These are phyloP conservation scores for Penicillium sclerotigenum DNA, from an alignment of 2,329 filamentous ascomycete species.

Conservation along the genomic window DNA sequence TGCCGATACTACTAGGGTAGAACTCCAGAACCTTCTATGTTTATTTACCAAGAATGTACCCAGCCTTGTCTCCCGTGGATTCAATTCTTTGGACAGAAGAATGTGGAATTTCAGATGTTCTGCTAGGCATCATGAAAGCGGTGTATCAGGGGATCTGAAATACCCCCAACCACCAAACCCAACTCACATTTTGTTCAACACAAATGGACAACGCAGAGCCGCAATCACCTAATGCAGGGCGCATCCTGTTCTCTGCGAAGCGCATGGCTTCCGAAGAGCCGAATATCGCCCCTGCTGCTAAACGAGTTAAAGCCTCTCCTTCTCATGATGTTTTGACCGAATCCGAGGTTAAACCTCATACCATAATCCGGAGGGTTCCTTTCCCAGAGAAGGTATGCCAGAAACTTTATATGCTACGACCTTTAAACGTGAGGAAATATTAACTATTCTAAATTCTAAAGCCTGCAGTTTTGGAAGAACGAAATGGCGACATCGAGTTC, in stretches of 20 bases:
- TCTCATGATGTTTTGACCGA: neutral
- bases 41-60: too few relatives aligned
- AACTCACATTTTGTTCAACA: too few relatives aligned
- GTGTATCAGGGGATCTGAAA: too few relatives aligned
- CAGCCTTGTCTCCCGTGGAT: too few relatives aligned
- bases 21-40: too few relatives aligned
- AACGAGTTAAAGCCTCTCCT: neutral
- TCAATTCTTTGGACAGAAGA: too few relatives aligned
- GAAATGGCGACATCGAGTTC: constrained; percentile 92
- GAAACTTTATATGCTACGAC: too few relatives aligned
- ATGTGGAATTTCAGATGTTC: too few relatives aligned
- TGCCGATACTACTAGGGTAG: too few relatives aligned
- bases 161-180: too few relatives aligned
- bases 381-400: constrained; percentile 77
- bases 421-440: constrained; percentile 1
- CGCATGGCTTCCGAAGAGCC: neutral
- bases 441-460: constrained; percentile 38
- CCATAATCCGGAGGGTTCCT: constrained; percentile 64
- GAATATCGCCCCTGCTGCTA: neutral
- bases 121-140: too few relatives aligned
- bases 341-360: neutral
- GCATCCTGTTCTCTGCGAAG: neutral
- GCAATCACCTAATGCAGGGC: neutral
- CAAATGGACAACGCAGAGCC: neutral
- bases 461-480: constrained; percentile 89